Evolutionary conservation across 2,329 filamentous ascomycete genomes (phyloP).

Genomic region (Diaporthe ampelina): DNA sequence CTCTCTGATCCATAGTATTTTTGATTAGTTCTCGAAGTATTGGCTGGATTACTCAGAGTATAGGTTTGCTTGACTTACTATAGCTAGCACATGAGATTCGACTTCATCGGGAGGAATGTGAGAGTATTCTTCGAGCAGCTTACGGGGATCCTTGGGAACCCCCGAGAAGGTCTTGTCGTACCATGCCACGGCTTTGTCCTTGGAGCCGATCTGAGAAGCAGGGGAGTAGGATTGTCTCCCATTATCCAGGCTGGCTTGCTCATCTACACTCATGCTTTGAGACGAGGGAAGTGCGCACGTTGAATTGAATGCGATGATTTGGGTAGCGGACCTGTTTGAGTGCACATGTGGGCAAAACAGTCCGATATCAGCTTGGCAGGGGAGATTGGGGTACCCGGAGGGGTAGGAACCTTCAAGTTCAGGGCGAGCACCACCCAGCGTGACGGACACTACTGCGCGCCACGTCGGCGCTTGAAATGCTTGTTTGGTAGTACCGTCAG

Average conservation of each 20-base stretch:
- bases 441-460: neutral
- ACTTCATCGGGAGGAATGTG: conserved; percentile 44
- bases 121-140: conserved; percentile 45
- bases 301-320: neutral
- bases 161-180: conserved; percentile 31
- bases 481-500: neutral
- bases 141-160: conserved; percentile 35
- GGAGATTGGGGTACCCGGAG: neutral
- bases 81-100: conserved; percentile 42
- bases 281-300: neutral
- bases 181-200: conserved; percentile 23
- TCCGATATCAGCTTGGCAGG: too few species aligned
- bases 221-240: neutral
- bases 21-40: neutral
- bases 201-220: conserved; percentile 26
- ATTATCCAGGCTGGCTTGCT: neutral
- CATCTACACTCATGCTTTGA: neutral
- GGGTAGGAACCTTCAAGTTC: neutral
- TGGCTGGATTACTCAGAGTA: accelerated
- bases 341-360: too few species aligned
- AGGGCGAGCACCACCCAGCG: neutral
- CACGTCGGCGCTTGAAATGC: neutral
- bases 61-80: conserved; percentile 36
- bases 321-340: too few species aligned
- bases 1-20: conserved; percentile 46